Evolutionary conservation across 2,329 filamentous ascomycete species (phyloP), one percentile per base, ranked within the genome.

Genomic region (Verticillium albo-atrum): DNA sequence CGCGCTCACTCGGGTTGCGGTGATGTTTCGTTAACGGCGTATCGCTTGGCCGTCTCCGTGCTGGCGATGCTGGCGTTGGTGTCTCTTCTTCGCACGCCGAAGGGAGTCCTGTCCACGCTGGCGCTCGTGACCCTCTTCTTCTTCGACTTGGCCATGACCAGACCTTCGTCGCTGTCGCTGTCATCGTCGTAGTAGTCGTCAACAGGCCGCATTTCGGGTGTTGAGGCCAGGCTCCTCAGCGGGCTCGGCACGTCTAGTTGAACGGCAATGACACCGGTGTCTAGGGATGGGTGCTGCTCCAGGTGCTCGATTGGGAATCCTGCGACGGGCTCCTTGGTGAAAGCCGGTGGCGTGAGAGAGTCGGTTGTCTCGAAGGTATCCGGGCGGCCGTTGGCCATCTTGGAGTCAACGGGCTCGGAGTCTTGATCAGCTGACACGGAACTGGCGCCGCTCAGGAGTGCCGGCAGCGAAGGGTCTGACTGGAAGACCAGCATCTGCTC

Each of bases 391-490:
- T 74, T 74, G 6, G 82, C 73, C 6, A 77, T 72, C 5, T 78
- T 80, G 10, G 82, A 82, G 25, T 73, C 76, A 58, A 79, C 73
- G 3, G 87, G 73, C 55, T 88, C 86, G 1, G 80, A 83, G 62
- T 89, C 86, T 25, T 82, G 75, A 64, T 88, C 86, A 1, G 82
- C 84, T 15, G 84, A 88, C 10, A 88, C 79, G 2, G 86, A 89
- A 66, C 85, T 87, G 9, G 85, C 83, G 12, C 85, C 83, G 59
- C 85, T 88, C 12, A 88, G 75, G 7, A 88, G 73, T 6, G 85
- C 85, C 12, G 86, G 86, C 3, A 89, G 72, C 5, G 86, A 89
- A 0, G 85, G 85, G 57, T 88, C 85, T 3, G 85, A 88, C 58
- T 83, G 83, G 68, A 86, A 87, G 3, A 75, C 76, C 17, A 81